phyloP scores from a whole-genome alignment of 108 stramenopile genomes.

The Pseudonitzschia delicatissima region DNA sequence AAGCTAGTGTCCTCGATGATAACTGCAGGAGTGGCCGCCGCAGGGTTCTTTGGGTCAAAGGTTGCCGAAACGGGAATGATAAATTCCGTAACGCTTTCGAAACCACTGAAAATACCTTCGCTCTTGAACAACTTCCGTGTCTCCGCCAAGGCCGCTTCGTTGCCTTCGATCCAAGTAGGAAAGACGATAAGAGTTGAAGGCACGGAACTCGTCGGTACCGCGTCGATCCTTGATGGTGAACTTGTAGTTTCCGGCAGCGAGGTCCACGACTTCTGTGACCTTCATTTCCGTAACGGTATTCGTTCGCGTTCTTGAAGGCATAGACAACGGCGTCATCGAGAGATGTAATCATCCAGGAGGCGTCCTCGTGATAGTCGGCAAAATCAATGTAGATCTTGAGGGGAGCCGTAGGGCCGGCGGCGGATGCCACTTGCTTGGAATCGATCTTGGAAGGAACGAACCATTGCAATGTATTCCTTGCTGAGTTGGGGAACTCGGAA shows the following conservation, averaged over 20 bases:
- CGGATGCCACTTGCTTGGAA: neutral
- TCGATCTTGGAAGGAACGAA: neutral
- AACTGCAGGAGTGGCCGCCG: neutral
- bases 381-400: conserved; percentile 2
- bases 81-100: neutral
- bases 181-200: conserved; percentile 4
- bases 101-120: neutral
- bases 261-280: conserved; percentile 4
- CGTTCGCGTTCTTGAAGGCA: neutral
- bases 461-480: neutral
- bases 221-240: conserved; percentile 10
- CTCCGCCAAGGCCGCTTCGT: neutral
- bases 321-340: neutral
- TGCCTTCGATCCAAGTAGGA: neutral
- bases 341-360: neutral
- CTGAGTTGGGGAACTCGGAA: conserved; percentile 2
- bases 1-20: neutral
- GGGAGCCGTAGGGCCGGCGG: neutral
- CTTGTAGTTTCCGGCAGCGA: neutral
- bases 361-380: conserved; percentile 12
- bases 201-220: conserved; percentile 11
- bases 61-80: neutral
- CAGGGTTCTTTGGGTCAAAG: neutral
- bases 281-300: conserved; percentile 9
- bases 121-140: neutral